phyloP scores from a whole-genome alignment of 768 basidiomycete species.

The Cyclocybe cylindracea region DNA sequence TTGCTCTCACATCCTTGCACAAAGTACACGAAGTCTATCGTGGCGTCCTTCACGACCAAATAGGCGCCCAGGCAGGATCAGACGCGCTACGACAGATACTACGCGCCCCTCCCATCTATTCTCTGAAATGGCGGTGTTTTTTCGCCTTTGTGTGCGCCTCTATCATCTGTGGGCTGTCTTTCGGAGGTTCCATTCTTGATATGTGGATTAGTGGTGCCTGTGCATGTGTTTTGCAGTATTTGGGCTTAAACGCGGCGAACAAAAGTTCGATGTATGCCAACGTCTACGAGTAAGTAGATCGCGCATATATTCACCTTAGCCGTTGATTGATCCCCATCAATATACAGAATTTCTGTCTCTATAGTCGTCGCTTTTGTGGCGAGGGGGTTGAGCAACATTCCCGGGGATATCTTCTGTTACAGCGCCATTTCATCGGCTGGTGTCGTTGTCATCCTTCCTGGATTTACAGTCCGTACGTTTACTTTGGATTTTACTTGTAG shows the following conservation, averaged over 20 bases:
- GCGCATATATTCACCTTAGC: background rate
- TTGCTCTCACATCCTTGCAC: conserved; percentile 82
- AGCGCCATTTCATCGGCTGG: conserved; percentile 88
- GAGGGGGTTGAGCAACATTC: conserved; percentile 75
- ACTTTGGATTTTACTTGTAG: conserved; percentile 2
- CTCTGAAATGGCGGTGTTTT: conserved; percentile 63
- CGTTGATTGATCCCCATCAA: background rate
- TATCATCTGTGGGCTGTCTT: conserved; percentile 81
- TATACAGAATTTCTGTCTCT: conserved; percentile 73
- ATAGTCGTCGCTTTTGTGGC: conserved; percentile 85
- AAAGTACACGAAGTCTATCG: conserved; percentile 84
- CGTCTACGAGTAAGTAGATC: conserved; percentile 80
- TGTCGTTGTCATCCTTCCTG: conserved; percentile 88
- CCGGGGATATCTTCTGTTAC: conserved; percentile 81
- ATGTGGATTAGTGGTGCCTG: conserved; percentile 80
- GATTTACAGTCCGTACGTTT: conserved; percentile 77
- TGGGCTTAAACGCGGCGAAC: conserved; percentile 79
- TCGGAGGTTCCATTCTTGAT: conserved; percentile 80
- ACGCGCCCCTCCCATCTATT: conserved; percentile 66
- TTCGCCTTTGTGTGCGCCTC: conserved; percentile 79
- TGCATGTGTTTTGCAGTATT: conserved; percentile 70
- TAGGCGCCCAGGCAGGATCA: conserved; percentile 72
- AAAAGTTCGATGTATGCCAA: conserved; percentile 93
- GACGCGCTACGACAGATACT: conserved; percentile 66
- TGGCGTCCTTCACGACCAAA: conserved; percentile 81